A percentile compares a stretch with the other conserved stretches of the same genome.
phyloP scores from a whole-genome alignment of 768 basidiomycete genomes.

The Suillus weaverae region DNA sequence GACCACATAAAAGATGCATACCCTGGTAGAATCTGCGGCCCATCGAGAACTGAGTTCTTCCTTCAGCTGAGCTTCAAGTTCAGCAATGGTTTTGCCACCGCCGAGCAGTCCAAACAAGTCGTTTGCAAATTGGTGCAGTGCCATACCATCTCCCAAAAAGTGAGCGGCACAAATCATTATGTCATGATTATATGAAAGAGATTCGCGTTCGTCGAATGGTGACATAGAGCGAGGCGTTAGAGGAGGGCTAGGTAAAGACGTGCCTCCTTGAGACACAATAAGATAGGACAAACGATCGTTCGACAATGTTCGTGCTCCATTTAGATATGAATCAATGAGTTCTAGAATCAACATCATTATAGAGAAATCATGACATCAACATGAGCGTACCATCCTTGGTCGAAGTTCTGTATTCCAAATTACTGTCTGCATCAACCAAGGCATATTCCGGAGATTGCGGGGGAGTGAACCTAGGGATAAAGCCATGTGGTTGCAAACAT shows the following conservation, averaged over 20 bases:
- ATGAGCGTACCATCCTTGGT: slow-evolving; percentile 52
- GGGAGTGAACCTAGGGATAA: slow-evolving; percentile 42
- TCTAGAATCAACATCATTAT: slow-evolving; percentile 32
- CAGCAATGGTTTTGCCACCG: slow-evolving; percentile 24
- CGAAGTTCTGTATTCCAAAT: slow-evolving; percentile 51
- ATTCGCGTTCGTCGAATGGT: slow-evolving; percentile 12
- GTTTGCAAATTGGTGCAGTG: slow-evolving; percentile 78
- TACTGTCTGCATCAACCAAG: slow-evolving; percentile 45
- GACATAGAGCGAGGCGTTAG: slow-evolving; percentile 28
- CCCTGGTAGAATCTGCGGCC: slow-evolving; percentile 14
- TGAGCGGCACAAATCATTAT: slow-evolving; percentile 76
- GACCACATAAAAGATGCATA: slow-evolving; percentile 10
- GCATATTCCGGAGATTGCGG: slow-evolving; percentile 46
- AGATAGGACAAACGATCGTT: slow-evolving; percentile 66
- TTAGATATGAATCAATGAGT: slow-evolving; percentile 69
- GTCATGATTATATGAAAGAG: slow-evolving; percentile 44
- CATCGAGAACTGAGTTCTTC: slow-evolving; percentile 37
- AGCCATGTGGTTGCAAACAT: neutral
- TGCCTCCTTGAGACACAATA: slow-evolving; percentile 42
- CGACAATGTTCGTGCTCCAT: slow-evolving; percentile 74
- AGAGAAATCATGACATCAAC: slow-evolving; percentile 1
- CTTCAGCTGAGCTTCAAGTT: slow-evolving; percentile 30
- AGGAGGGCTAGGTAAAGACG: slow-evolving; percentile 33
- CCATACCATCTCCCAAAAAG: slow-evolving; percentile 87
- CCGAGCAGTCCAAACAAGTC: slow-evolving; percentile 73